A percentile compares a stretch with the other conserved stretches of the same genome.
These are phyloP conservation scores for Glycine latifolia DNA, from an alignment of 306 rosid species.

Conservation along the genomic window DNA sequence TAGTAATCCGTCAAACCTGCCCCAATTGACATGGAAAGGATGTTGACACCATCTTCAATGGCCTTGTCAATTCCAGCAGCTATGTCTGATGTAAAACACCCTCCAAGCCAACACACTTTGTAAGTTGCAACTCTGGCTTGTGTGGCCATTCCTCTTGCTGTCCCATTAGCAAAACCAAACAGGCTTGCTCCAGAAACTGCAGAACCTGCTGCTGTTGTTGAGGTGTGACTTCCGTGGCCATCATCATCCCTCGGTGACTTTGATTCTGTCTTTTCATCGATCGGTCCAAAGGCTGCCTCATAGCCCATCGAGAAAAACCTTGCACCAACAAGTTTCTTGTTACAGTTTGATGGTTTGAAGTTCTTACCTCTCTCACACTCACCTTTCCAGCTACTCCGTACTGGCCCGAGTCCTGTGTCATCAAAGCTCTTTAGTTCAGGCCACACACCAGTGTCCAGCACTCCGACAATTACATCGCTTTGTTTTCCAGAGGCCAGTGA, in stretches of 20 bases:
- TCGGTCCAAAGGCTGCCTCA: slow-evolving; percentile 64
- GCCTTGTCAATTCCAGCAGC: slow-evolving; percentile 87
- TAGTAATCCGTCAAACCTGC: slow-evolving; percentile 58
- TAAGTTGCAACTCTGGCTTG: slow-evolving; percentile 81
- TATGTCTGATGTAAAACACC: slow-evolving; percentile 76
- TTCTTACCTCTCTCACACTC: slow-evolving; percentile 68
- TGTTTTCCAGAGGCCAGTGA: slow-evolving; percentile 42
- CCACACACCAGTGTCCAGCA: slow-evolving; percentile 89
- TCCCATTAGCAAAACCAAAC: slow-evolving; percentile 78
- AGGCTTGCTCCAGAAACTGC: slow-evolving; percentile 75
- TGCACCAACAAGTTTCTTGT: slow-evolving; percentile 86
- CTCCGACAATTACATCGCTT: slow-evolving; percentile 73
- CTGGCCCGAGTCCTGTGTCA: slow-evolving; percentile 68
- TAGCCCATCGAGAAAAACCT: slow-evolving; percentile 75
- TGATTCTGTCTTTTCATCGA: slow-evolving; percentile 64
- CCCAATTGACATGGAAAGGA: slow-evolving; percentile 87
- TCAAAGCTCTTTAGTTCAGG: slow-evolving; percentile 80
- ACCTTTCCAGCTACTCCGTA: slow-evolving; percentile 87
- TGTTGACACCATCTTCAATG: slow-evolving; percentile 75
- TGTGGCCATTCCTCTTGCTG: slow-evolving; percentile 89
- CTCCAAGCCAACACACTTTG: slow-evolving; percentile 82
- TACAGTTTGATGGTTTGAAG: slow-evolving; percentile 74
- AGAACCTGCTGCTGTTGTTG: slow-evolving; percentile 88
- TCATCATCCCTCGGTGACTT: slow-evolving; percentile 88
- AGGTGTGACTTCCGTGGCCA: slow-evolving; percentile 96